phyloP scores from a whole-genome alignment of 2,329 filamentous ascomycete genomes.

The Fragosphaeria purpurea region DNA sequence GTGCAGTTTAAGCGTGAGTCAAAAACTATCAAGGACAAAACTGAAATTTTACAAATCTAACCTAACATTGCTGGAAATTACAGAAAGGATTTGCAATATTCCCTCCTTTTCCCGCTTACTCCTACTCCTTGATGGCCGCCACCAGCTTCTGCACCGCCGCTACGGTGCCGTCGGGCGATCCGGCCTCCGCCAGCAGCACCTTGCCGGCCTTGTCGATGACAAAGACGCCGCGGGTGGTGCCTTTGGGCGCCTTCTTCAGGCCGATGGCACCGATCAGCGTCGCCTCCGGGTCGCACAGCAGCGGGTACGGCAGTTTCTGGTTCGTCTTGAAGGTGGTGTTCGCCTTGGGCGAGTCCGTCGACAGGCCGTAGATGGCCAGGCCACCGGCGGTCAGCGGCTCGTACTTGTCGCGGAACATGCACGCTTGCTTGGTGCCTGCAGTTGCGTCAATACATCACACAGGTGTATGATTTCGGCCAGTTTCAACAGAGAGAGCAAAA shows the following conservation, averaged over 20 bases:
- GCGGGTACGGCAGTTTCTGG: constrained; percentile 77
- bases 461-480: no score
- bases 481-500: neutral
- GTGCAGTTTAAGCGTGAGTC: no score
- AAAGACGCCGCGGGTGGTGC: constrained; percentile 80
- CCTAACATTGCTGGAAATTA: neutral
- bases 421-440: constrained; percentile 83
- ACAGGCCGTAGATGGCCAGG: constrained; percentile 82
- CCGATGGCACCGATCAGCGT: constrained; percentile 77
- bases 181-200: constrained; percentile 57
- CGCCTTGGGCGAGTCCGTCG: constrained; percentile 75
- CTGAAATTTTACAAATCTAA: no score
- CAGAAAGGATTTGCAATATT: neutral
- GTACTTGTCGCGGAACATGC: constrained; percentile 84
- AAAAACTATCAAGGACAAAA: no score
- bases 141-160: constrained; percentile 67
- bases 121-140: constrained; percentile 12
- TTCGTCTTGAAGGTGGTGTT: constrained; percentile 91
- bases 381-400: constrained; percentile 65
- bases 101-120: no score
- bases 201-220: constrained; percentile 75
- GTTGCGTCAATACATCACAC: no score
- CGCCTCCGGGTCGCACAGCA: constrained; percentile 71
- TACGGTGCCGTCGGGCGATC: constrained; percentile 68
- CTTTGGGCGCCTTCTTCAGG: constrained; percentile 72